Base-by-base conservation (phyloP, 441 rosid species). In the Corymbia calophylla region DNA sequence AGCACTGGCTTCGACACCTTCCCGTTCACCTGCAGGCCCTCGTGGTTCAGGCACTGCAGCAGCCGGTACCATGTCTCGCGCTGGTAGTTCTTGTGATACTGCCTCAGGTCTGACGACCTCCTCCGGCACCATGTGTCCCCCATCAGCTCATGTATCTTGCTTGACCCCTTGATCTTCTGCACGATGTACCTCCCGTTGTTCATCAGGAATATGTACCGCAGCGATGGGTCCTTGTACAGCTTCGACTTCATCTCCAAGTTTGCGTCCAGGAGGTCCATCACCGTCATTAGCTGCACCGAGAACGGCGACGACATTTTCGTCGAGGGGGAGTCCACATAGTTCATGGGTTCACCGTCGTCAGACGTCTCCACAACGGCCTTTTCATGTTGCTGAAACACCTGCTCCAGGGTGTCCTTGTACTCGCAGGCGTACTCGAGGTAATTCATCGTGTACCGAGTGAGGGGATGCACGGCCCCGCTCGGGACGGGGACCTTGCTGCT, bases 401-500 rank as follows among this genome's bases (percentile, higher is more conserved):
- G 94, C 89, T 95, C 95, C 31, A 96, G 54, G 1, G 96, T 94
- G 55, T 94, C 95, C 88, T 92, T 94, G 89, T 95, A 96, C 89
- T 95, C 97, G 48, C 96, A 94, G 7, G 97, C 95, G 91, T 95
- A 95, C 49, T 94, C 94, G 16, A 96, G 95, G 73, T 96, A 96
- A 88, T 96, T 96, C 97, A 96, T 94, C 39, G 96, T 95, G 93
- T 93, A 96, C 32, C 98, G 96, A 60, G 98, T 95, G 87, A 93
- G 86, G 1, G 96, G 98, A 53, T 96, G 98, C 31, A 96, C 96
- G 4, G 96, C 93, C 1, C 98, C 98, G 54, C 95, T 92, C 0
- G 98, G 95, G 21, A 96, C 97, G 3, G 96, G 95, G 32, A 90
- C 94, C 89, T 92, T 88, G 18, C 96, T 93, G 6, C 89, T 92